A percentile compares a stretch with the other conserved stretches of the same genome.
phyloP scores from a whole-genome alignment of 768 basidiomycete species.

The Cubamyces lactineus region DNA sequence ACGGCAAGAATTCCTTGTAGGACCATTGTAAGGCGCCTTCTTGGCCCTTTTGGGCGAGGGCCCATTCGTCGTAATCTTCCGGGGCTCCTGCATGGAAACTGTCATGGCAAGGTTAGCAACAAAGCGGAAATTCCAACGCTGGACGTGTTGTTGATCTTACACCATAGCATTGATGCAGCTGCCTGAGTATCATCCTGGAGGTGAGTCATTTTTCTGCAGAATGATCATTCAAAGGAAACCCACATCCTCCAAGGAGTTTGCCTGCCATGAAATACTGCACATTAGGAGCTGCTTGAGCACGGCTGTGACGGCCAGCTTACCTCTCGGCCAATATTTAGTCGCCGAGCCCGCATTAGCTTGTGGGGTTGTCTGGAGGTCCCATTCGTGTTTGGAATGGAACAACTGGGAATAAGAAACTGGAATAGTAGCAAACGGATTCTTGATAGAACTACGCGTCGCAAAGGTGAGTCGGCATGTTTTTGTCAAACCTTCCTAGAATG shows the following conservation, averaged over 20 bases:
- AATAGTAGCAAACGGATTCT: slow-evolving; percentile 25
- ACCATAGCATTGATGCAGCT: slow-evolving; percentile 67
- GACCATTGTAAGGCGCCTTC: slow-evolving; percentile 60
- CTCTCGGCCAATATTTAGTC: slow-evolving; percentile 66
- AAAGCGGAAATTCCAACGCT: not conserved
- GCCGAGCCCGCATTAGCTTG: slow-evolving; percentile 52
- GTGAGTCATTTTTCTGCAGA: no score
- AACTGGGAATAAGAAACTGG: slow-evolving; percentile 34
- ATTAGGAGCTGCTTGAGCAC: not conserved
- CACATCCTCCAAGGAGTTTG: slow-evolving; percentile 76
- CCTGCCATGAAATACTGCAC: slow-evolving; percentile 38
- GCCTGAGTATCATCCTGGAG: slow-evolving; percentile 37
- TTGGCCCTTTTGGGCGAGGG: slow-evolving; percentile 42
- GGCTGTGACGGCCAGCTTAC: slow-evolving; percentile 36
- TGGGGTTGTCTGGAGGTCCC: slow-evolving; percentile 57
- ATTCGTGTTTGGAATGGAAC: slow-evolving; percentile 53
- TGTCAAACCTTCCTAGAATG: no score
- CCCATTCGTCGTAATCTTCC: slow-evolving; percentile 72
- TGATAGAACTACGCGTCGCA: slow-evolving; percentile 13
- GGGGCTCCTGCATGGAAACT: slow-evolving; percentile 63
- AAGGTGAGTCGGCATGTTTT: no score
- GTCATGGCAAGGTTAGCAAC: not conserved
- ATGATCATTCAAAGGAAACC: slow-evolving; percentile 29
- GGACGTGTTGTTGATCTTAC: slow-evolving; percentile 26
- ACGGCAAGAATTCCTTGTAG: slow-evolving; percentile 59